Evolutionary conservation across 1,139 yeast species (phyloP).

Genomic region (Starmera stellimalicola): DNA sequence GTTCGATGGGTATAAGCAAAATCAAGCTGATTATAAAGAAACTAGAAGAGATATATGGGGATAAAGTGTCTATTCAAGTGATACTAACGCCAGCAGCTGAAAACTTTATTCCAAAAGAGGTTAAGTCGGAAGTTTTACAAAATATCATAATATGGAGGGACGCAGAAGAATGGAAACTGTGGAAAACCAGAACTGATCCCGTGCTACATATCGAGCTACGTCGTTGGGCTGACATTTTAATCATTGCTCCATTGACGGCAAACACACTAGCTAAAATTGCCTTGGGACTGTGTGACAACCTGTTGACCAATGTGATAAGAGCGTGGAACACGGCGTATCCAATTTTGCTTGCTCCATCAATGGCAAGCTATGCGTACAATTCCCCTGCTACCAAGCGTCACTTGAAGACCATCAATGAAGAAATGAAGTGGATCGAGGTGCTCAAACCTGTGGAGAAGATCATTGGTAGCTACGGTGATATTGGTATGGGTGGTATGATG

Average conservation of each 20-base stretch:
- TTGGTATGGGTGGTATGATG: slow-evolving; percentile 93
- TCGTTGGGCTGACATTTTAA: slow-evolving; percentile 89
- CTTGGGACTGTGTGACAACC: slow-evolving; percentile 80
- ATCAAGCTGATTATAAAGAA: slow-evolving; percentile 66
- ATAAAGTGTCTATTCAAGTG: slow-evolving; percentile 69
- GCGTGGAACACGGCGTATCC: slow-evolving; percentile 94
- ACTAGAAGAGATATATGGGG: slow-evolving; percentile 72
- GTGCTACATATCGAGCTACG: slow-evolving; percentile 88
- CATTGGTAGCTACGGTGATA: slow-evolving; percentile 63
- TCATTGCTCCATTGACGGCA: slow-evolving; percentile 86
- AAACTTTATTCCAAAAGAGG: slow-evolving; percentile 46
- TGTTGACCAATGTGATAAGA: slow-evolving; percentile 77
- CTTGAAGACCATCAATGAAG: slow-evolving; percentile 62
- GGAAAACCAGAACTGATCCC: slow-evolving; percentile 82
- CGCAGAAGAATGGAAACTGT: slow-evolving; percentile 83
- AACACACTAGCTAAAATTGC: slow-evolving; percentile 87
- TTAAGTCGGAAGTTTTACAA: slow-evolving; percentile 44
- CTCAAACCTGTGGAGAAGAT: slow-evolving; percentile 90
- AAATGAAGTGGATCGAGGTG: slow-evolving; percentile 87
- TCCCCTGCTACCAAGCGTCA: slow-evolving; percentile 84
- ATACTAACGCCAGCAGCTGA: slow-evolving; percentile 79
- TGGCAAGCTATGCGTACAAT: slow-evolving; percentile 86
- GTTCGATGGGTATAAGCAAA: slow-evolving; percentile 73
- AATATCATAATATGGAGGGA: slow-evolving; percentile 78
- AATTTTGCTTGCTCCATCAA: slow-evolving; percentile 82